Percentiles rank a stretch among this genome's conserved stretches.
These are phyloP conservation scores for Populus hybrid DNA, from an alignment of 441 rosid genomes.

Conservation along the genomic window DNA sequence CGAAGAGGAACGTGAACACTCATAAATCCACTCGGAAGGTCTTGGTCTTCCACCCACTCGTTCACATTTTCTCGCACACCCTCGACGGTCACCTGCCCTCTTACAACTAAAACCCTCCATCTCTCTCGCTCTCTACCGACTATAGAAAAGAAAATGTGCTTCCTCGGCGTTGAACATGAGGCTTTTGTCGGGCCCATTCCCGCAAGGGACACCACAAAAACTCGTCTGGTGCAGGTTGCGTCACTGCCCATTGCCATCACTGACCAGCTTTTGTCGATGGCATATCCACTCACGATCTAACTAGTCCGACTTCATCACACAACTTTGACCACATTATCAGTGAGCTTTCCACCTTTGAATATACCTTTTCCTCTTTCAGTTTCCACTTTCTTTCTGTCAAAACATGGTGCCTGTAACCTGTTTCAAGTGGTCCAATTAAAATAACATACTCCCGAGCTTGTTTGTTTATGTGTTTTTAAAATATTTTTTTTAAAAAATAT, in stretches of 20 bases:
- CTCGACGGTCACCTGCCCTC: neutral
- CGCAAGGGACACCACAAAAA: neutral
- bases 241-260: constrained; percentile 11
- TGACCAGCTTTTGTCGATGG: neutral
- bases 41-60: neutral
- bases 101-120: neutral
- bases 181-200: neutral
- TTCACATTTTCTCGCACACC: constrained; percentile 13
- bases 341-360: neutral
- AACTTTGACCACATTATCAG: constrained; percentile 17
- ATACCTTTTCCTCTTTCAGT: neutral
- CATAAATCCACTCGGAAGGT: constrained; percentile 2
- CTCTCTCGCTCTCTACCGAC: neutral
- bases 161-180: neutral
- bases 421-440: neutral
- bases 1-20: constrained; percentile 16
- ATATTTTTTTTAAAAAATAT: too few species aligned
- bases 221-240: constrained; percentile 15
- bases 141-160: neutral
- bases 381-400: neutral
- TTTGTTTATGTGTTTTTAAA: too few species aligned
- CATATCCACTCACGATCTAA: constrained; percentile 1
- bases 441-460: too few species aligned
- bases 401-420: neutral
- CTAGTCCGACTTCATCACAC: neutral